Percentiles rank a stretch among this genome's conserved stretches.
Evolutionary conservation across 352 stramenopile species (phyloP).

Genomic region (Pythium pyrilobum): DNA sequence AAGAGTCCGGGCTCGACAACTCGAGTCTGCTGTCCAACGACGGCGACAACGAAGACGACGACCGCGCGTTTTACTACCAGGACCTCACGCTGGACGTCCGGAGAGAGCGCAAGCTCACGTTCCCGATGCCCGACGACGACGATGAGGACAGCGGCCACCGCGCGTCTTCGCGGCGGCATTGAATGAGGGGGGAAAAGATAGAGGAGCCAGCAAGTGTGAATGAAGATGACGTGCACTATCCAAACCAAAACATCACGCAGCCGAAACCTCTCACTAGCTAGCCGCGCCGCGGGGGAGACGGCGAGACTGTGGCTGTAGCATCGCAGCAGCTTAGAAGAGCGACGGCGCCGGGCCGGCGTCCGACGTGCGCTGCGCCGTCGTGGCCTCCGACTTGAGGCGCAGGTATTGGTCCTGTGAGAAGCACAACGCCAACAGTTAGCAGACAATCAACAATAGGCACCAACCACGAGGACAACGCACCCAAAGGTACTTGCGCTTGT

Average conservation of each 20-base stretch:
- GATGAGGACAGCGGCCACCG: constrained; percentile 2
- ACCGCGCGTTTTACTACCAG: constrained; percentile 21
- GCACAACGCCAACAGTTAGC: background rate
- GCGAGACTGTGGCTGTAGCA: background rate
- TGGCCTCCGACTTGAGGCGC: constrained; percentile 55
- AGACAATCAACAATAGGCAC: constrained; percentile 9
- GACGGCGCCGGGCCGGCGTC: constrained; percentile 45
- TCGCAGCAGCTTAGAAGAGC: constrained; percentile 45
- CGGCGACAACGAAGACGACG: constrained; percentile 19
- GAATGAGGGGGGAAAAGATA: background rate
- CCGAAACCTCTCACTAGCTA: background rate
- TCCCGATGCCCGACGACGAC: constrained; percentile 5
- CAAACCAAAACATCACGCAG: constrained; percentile 1
- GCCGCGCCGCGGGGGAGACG: background rate
- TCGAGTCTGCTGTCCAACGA: constrained; percentile 31
- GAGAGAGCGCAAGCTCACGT: constrained; percentile 8
- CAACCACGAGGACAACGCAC: constrained; percentile 26
- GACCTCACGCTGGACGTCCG: constrained; percentile 3
- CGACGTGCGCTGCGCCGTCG: constrained; percentile 17
- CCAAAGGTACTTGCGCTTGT: constrained; percentile 84
- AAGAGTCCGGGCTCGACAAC: constrained; percentile 55
- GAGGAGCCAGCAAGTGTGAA: no score
- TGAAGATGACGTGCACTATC: constrained; percentile 1
- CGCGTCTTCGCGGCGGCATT: background rate
- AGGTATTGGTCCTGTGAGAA: constrained; percentile 61